Base-by-base conservation (phyloP, 345 rosid species). In the Hibiscus trionum region DNA sequence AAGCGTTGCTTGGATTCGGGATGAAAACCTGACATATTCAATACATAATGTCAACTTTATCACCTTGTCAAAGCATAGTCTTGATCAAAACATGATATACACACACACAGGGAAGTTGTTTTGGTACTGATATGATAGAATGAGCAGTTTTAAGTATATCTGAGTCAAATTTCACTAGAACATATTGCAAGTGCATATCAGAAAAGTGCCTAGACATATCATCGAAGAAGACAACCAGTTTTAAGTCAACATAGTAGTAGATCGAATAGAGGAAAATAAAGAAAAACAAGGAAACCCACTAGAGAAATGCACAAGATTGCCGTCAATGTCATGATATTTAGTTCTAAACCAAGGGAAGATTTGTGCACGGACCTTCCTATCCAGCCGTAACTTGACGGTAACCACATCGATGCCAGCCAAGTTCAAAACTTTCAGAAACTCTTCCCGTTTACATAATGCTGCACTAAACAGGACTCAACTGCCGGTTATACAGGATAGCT, bases 401-500 rank as follows among this genome's bases (percentile, higher is more conserved):
- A 86, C 73, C 15, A 82, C 79, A 44, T 87, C 88, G 62, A 86
- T 72, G 44, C 76, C 74, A 11, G 77, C 77, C 77, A 87, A 77
- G 78, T 86, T 86, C 83, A 82, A 63, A 50, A 84, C 88, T 77
- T 77, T 89, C 65, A 82, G 74, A 79, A 87, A 89, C 78, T 89
- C 95, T 72, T 84, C 88, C 60, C 79, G 73, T 14, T 80, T 72
- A 81, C 57, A 63, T 72, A 86, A 74, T 64, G 80, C 88, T 84
- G 87, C 85, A 77, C 91, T 84, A 80, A 52, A 89, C 63, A 79
- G 65, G 73, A 75, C 60, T 70, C 64, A 71, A 80, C 58, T 47
- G 59, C 80, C 61, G 57, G 69, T 87, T 37, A 76, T 74, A 75
- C 59, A 31, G 68, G 73, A 61, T 62, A 72, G 10, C 49, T 16